These are phyloP conservation scores for Magnusiomyces suaveolens DNA, from an alignment of 1,139 yeast species.

Conservation along the genomic window DNA sequence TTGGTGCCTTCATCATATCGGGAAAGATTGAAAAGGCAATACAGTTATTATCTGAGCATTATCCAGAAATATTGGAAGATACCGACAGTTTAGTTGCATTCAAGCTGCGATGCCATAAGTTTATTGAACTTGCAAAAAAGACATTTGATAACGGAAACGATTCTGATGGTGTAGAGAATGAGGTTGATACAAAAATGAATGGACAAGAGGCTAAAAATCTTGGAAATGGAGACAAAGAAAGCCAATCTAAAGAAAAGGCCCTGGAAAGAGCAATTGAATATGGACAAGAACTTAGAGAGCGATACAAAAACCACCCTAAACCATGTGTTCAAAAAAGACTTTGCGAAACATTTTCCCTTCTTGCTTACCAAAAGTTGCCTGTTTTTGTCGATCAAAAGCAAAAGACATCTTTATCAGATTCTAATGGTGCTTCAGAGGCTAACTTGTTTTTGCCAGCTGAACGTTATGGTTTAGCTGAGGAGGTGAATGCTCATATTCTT, in stretches of 20 bases:
- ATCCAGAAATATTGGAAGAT: constrained; percentile 39
- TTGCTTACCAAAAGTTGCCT: constrained; percentile 45
- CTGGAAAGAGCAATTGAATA: constrained; percentile 36
- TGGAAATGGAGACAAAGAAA: background rate
- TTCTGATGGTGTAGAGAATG: constrained; percentile 10
- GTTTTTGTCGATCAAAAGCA: background rate
- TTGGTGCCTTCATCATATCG: constrained; percentile 39
- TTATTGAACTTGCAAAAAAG: constrained; percentile 37
- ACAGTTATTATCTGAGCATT: constrained; percentile 36
- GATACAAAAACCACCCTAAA: constrained; percentile 30
- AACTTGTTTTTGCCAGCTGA: constrained; percentile 33
- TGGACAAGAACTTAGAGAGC: constrained; percentile 41
- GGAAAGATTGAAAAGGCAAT: constrained; percentile 45
- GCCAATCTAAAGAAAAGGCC: constrained; percentile 15
- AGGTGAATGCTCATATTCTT: constrained; percentile 38
- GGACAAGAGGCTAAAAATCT: background rate
- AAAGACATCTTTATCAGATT: background rate
- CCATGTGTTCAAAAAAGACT: constrained; percentile 30
- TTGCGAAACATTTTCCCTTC: constrained; percentile 39
- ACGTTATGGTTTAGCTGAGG: constrained; percentile 36
- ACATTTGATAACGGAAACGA: background rate
- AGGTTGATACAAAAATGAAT: background rate
- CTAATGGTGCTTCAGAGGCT: constrained; percentile 16
- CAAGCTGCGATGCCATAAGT: constrained; percentile 43
- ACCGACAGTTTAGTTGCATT: constrained; percentile 40